Percentiles rank a stretch among this genome's conserved stretches.
phyloP scores from a whole-genome alignment of 768 basidiomycete species.

The Calocybe cyanea region DNA sequence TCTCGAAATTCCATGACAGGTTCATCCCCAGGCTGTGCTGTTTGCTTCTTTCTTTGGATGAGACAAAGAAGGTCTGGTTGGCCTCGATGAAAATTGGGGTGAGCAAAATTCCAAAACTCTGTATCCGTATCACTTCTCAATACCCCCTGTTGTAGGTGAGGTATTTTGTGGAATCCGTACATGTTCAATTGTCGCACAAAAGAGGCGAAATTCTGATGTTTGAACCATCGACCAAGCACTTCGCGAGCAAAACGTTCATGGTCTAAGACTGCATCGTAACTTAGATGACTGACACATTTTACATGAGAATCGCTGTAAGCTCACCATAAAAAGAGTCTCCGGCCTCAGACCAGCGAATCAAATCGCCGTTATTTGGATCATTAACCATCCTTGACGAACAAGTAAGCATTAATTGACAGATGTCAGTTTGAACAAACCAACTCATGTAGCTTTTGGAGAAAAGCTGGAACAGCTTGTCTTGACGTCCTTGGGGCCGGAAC shows the following conservation, averaged over 20 bases:
- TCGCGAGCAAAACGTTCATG: slow-evolving; percentile 88
- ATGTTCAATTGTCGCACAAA: slow-evolving; percentile 94
- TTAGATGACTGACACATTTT: background rate
- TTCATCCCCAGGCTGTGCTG: slow-evolving; percentile 34
- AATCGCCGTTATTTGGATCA: slow-evolving; percentile 72
- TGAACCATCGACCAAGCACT: slow-evolving; percentile 93
- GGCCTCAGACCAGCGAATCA: slow-evolving; percentile 88
- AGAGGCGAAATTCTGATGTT: slow-evolving; percentile 91
- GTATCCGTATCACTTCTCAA: slow-evolving; percentile 77
- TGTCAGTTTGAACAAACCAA: slow-evolving; percentile 34
- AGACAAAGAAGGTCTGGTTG: slow-evolving; percentile 85
- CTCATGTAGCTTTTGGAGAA: slow-evolving; percentile 93
- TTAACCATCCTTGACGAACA: slow-evolving; percentile 75
- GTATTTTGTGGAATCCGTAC: slow-evolving; percentile 95
- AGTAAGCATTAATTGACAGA: slow-evolving; percentile 1
- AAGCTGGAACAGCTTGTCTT: slow-evolving; percentile 59
- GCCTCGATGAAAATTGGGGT: slow-evolving; percentile 83
- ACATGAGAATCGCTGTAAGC: background rate
- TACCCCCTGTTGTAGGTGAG: slow-evolving; percentile 93
- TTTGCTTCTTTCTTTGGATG: slow-evolving; percentile 84
- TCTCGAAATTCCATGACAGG: slow-evolving; percentile 31
- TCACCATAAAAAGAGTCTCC: slow-evolving; percentile 92
- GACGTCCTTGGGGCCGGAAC: slow-evolving; percentile 31
- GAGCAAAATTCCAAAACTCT: slow-evolving; percentile 90
- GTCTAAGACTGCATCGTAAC: slow-evolving; percentile 66